Base-by-base conservation (phyloP, 2,329 filamentous ascomycete genomes). In the Exophiala sideris region DNA sequence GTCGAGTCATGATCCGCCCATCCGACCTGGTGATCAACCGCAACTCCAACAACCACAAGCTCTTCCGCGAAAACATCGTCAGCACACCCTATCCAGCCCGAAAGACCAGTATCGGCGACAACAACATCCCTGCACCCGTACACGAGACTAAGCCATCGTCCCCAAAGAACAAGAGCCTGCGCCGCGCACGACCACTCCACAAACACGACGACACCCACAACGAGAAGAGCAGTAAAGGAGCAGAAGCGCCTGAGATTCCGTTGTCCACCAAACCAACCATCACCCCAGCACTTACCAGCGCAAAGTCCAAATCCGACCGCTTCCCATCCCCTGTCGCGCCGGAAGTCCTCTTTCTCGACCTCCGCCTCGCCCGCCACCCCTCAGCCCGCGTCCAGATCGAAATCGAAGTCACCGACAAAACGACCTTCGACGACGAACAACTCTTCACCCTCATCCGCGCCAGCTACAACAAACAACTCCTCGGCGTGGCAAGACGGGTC, bases 1-100 rank as follows among this genome's bases (percentile, higher is more conserved):
- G 62, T 16, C 58, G 58, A n/a, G 62, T 64, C 9, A 64, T 56
- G 16, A 64, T 65, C 45, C 58, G 61, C 8, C 61, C 62, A 6
- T 39, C 58, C 5, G 58, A 64, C 44, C 55, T 65, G 39, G 52
- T 60, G 29, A 61, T 62, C 50, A 54, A 49, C 32, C 50, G 51
- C 20, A 46, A 36, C 14, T 41, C 45, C 34, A 47, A 54, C 32
- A 46, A 59, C 49, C 49, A 52, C 46, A 58, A 57, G 14, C 41
- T 56, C 7, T 62, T 62, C 50, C 54, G 62, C 3, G 61, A 65
- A 34, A 54, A 47, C 5, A 57, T 64, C 32, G 61, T 64, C 51
- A 64, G 57, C 44, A 64, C 61, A 7, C 62, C 62, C 1, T 65
- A 65, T 32, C 62, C 62, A 14, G 51, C 50, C 9, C 49, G 62